Evolutionary conservation across 352 stramenopile genomes (phyloP), one percentile per base, ranked within the genome.

Genomic region (Blastocystis hominis): DNA sequence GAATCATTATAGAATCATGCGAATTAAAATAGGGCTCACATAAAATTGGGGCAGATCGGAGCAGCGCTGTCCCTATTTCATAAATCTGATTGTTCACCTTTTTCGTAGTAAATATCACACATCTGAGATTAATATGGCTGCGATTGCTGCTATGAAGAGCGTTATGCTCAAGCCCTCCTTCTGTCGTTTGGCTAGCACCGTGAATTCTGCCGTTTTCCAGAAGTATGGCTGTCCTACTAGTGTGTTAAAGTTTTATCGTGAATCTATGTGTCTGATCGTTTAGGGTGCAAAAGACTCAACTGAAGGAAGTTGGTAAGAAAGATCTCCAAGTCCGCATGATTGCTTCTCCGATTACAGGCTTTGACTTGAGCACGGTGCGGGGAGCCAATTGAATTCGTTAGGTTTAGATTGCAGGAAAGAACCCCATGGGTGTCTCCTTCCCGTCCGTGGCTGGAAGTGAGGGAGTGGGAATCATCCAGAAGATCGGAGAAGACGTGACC

Each of bases 381-480:
- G 24, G 36, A 59, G 17, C 46, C 0, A 3, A 46, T 3, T 36
- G 63, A 4, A 40, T 7, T 13, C 20, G 3, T 86, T 36, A 86
- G 36, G 10, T 77, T 56, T 76, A 86, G 59, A 86, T 76, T 54
- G 20, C 20, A 40, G 63, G 63, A 86, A 30, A 55, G 38, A 86
- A 86, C 36, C 59, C 63, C 55, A 70, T 86, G 24, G 76, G 59
- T 86, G 53, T 76, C 24, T 36, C 9, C 24, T 86, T 86, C 47
- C 63, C 59, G 4, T 20, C 63, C 4, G 86, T 91, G 13, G 89
- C 77, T 20, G 90, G 90, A 44, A 89, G 89, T 50, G 90, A 91
- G 56, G 90, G 89, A 46, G 88, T 91, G 40, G 90, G 88, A 66
- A 70, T 90, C 38, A 54, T 91, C 9, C 70, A 80, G 46, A 86